These are phyloP conservation scores for Pseudocercospora crystallina DNA, from an alignment of 2,329 filamentous ascomycete species.

Conservation along the genomic window DNA sequence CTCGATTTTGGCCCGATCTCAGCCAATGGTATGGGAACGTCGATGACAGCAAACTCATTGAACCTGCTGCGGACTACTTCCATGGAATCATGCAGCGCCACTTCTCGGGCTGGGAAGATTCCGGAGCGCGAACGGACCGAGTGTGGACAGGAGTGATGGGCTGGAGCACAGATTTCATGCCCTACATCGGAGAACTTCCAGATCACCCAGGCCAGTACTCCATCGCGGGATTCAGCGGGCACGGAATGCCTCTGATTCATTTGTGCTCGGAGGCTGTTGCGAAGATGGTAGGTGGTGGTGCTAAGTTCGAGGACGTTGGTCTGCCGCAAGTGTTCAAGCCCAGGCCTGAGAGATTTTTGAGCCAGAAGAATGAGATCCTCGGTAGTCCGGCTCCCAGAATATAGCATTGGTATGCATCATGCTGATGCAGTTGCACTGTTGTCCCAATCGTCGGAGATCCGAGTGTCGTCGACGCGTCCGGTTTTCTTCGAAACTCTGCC, in stretches of 20 bases:
- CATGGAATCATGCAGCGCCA: conserved; percentile 48
- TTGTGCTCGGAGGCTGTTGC: conserved; percentile 1
- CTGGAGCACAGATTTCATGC: conserved; percentile 28
- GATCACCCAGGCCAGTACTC: conserved; percentile 43
- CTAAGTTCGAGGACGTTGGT: neutral
- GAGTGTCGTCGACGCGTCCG: too few relatives aligned
- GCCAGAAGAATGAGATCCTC: conserved; percentile 3
- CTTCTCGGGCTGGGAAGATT: conserved; percentile 51
- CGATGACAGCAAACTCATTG: conserved; percentile 47
- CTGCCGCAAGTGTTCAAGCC: conserved; percentile 4
- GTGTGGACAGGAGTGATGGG: conserved; percentile 45
- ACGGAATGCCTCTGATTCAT: conserved; percentile 48
- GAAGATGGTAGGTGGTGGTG: neutral
- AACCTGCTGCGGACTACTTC: conserved; percentile 44
- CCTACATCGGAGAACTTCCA: conserved; percentile 48
- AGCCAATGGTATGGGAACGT: conserved; percentile 46
- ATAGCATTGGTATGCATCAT: neutral
- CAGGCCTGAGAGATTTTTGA: neutral
- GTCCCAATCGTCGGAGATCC: too few relatives aligned
- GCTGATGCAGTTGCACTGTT: too few relatives aligned
- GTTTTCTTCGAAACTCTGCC: too few relatives aligned
- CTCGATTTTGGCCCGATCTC: conserved; percentile 21
- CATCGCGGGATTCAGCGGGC: conserved; percentile 53
- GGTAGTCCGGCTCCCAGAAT: neutral
- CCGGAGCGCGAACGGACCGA: conserved; percentile 36